A percentile compares a stretch with the other conserved stretches of the same genome.
Conservation (phyloP, 441 rosid species). For the Euphorbia schlechtendalii region DNA sequence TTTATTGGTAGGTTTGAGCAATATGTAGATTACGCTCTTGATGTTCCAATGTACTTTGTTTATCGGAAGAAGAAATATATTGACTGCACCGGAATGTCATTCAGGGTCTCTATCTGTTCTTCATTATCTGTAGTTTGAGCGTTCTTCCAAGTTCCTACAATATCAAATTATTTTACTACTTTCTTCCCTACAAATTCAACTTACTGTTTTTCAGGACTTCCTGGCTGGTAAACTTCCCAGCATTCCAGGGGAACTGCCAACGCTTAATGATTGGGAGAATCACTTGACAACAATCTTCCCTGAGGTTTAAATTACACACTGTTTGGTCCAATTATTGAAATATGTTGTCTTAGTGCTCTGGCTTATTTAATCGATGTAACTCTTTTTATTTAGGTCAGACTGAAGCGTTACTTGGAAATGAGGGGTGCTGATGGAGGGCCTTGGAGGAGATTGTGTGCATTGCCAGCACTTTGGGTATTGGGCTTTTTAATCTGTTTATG, state of each 20-base stretch:
- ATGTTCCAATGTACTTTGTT: conserved; percentile 97
- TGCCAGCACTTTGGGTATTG: conserved; percentile 96
- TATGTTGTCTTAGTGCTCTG: conserved; percentile 1
- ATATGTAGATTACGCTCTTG: conserved; percentile 97
- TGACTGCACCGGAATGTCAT: conserved; percentile 93
- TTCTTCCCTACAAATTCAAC: not conserved
- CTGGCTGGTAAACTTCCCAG: conserved; percentile 90
- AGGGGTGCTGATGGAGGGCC: conserved; percentile 99
- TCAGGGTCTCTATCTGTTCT: conserved; percentile 72
- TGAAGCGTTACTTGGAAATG: conserved; percentile 98
- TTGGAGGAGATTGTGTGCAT: conserved; percentile 95
- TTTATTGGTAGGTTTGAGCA: conserved; percentile 79
- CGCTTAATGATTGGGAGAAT: conserved; percentile 95
- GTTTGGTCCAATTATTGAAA: conserved; percentile 7
- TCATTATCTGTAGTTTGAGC: conserved; percentile 27
- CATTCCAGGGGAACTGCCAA: conserved; percentile 90
- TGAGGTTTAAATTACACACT: conserved; percentile 39
- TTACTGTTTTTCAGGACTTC: conserved; percentile 57
- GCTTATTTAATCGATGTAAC: conserved; percentile 13
- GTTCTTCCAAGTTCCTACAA: conserved; percentile 17
- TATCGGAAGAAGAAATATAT: conserved; percentile 79
- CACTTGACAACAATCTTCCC: conserved; percentile 97
- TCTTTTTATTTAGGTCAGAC: conserved; percentile 61
- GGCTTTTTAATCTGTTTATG: conserved; percentile 13
- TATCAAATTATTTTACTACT: not conserved